Evolutionary conservation across 2,329 filamentous ascomycete species (phyloP).

Genomic region (Blastomyces silverae): DNA sequence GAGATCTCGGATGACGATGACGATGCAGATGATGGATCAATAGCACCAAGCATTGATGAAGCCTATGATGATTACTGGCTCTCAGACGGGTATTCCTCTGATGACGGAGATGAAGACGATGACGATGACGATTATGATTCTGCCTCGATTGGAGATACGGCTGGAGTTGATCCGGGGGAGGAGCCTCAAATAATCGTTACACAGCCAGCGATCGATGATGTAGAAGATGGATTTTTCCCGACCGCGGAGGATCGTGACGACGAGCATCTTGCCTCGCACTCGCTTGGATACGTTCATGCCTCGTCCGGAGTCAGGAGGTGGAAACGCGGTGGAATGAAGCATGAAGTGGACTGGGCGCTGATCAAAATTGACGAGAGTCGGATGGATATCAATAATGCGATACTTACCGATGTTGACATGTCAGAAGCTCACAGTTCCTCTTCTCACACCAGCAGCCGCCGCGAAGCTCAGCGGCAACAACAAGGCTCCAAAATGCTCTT

Average conservation of each 20-base stretch:
- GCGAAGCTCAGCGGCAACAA: constrained; percentile 44
- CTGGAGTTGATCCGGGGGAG: constrained; percentile 66
- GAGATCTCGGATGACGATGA: constrained; percentile 51
- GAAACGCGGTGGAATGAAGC: constrained; percentile 61
- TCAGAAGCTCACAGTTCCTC: constrained; percentile 25
- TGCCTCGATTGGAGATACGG: constrained; percentile 62
- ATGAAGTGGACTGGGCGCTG: constrained; percentile 94
- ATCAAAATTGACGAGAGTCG: constrained; percentile 71
- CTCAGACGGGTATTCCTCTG: constrained; percentile 45
- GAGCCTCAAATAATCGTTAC: constrained; percentile 76
- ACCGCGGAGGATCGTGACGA: constrained; percentile 66
- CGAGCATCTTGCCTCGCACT: constrained; percentile 75
- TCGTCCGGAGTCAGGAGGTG: constrained; percentile 82
- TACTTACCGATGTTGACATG: constrained; percentile 34
- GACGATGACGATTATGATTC: constrained; percentile 52
- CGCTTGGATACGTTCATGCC: constrained; percentile 76
- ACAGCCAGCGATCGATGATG: constrained; percentile 84
- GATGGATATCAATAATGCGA: constrained; percentile 63
- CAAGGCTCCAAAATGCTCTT: constrained; percentile 24
- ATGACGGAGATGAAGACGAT: constrained; percentile 47
- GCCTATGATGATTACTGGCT: constrained; percentile 41
- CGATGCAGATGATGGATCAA: constrained; percentile 39
- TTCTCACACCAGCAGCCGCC: constrained; percentile 13
- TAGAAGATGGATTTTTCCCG: constrained; percentile 75
- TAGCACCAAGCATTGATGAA: constrained; percentile 34